Evolutionary conservation across 768 basidiomycete species (phyloP).

Genomic region (Clitopilus passeckerianus): DNA sequence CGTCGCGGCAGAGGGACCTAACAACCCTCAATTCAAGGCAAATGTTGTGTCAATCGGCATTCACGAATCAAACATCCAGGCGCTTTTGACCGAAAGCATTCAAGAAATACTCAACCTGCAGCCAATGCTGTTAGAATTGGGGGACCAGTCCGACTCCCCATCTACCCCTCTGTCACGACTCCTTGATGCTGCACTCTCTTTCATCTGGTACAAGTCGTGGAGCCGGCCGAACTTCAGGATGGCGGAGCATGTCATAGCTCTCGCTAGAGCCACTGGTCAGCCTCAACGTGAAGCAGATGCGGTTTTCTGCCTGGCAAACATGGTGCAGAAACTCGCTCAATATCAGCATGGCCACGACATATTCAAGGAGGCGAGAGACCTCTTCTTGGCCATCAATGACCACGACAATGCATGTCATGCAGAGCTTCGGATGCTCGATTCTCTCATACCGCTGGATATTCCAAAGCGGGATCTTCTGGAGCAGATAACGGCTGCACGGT

Average conservation of each 20-base stretch:
- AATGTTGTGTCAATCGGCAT: neutral
- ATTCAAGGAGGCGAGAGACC: neutral
- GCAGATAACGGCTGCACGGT: neutral
- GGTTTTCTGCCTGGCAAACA: neutral
- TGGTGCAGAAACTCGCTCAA: neutral
- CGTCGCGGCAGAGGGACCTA: neutral
- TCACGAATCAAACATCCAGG: slow-evolving; percentile 12
- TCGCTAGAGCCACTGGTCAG: neutral
- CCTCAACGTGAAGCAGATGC: neutral
- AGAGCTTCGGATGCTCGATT: neutral
- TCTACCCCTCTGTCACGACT: neutral
- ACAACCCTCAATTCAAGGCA: slow-evolving; percentile 6
- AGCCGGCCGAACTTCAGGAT: neutral
- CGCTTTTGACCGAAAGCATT: neutral
- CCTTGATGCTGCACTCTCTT: neutral
- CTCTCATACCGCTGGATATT: neutral
- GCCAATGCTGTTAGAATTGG: neutral
- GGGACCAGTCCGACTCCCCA: neutral
- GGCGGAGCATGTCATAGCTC: neutral
- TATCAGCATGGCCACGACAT: neutral
- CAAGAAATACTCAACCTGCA: neutral
- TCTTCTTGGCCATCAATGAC: neutral
- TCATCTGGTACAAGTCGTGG: neutral
- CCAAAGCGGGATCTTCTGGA: neutral
- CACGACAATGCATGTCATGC: neutral